These are phyloP conservation scores for Melastoma candidum DNA, from an alignment of 441 rosid genomes.

Conservation along the genomic window DNA sequence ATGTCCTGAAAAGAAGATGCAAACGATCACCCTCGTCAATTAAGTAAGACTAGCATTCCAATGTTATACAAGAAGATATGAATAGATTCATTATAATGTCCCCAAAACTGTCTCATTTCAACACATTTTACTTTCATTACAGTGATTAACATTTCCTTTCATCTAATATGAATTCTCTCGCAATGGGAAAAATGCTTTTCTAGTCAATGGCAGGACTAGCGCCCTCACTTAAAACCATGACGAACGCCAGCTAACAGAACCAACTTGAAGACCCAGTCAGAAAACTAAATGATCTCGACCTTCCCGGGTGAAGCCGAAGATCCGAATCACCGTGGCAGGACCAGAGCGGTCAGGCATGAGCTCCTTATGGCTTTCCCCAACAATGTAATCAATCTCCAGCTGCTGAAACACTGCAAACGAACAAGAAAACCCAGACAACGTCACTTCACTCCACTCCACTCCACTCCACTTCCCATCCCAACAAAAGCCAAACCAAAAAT, in stretches of 20 bases:
- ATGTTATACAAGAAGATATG: too few species aligned
- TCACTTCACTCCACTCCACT: not conserved
- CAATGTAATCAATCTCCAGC: slow-evolving; percentile 84
- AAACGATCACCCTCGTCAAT: not conserved
- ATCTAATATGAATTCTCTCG: too few species aligned
- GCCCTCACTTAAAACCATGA: not conserved
- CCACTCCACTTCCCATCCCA: slow-evolving; percentile 9
- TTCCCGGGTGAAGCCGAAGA: slow-evolving; percentile 88
- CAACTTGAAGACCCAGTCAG: not conserved
- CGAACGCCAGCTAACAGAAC: not conserved
- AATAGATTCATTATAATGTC: too few species aligned
- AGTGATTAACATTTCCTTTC: too few species aligned
- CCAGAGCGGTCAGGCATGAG: slow-evolving; percentile 60
- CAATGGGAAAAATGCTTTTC: too few species aligned
- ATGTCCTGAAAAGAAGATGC: slow-evolving; percentile 40
- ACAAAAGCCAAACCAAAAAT: not conserved
- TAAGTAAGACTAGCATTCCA: not conserved
- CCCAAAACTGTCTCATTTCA: too few species aligned
- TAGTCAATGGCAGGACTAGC: not conserved
- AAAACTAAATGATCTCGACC: slow-evolving; percentile 29
- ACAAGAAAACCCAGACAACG: not conserved
- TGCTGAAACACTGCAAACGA: slow-evolving; percentile 64
- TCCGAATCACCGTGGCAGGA: slow-evolving; percentile 72
- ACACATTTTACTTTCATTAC: too few species aligned
- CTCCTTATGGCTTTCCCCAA: slow-evolving; percentile 48